phyloP scores from a whole-genome alignment of 345 rosid genomes.

The Eucalyptus erythrocorys region DNA sequence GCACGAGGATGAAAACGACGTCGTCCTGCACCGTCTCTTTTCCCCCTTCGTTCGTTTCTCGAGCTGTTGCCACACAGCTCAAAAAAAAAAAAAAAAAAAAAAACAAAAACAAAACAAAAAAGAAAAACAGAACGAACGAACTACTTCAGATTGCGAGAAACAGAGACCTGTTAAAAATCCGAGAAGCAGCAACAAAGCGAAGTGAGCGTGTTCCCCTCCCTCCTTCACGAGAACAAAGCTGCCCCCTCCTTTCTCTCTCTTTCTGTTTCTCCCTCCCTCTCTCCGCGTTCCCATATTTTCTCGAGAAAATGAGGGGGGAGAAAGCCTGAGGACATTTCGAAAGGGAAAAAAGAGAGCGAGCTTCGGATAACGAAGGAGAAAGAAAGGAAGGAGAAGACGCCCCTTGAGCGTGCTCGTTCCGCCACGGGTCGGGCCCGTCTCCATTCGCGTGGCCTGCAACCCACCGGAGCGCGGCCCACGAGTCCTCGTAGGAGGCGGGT shows the following conservation, averaged over 20 bases:
- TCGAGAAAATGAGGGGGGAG: background rate
- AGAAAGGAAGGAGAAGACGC: background rate
- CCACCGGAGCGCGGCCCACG: conserved; percentile 30
- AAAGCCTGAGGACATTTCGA: background rate
- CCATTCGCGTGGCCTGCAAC: too few species aligned
- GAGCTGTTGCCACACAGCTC: background rate
- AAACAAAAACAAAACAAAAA: too few species aligned
- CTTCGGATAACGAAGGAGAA: background rate
- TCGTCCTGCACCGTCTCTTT: background rate
- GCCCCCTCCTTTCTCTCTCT: background rate
- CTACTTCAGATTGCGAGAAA: background rate
- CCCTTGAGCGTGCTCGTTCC: too few species aligned
- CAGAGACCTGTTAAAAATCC: background rate
- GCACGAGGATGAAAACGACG: background rate
- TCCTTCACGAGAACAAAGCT: background rate
- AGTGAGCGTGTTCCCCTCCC: background rate
- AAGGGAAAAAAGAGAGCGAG: background rate
- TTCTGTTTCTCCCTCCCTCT: background rate
- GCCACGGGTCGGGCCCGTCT: too few species aligned
- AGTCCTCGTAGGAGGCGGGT: conserved; percentile 23
- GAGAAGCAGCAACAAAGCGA: background rate
- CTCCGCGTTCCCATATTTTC: background rate
- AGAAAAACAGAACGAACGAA: background rate
- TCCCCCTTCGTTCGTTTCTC: background rate
- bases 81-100: too few species aligned